phyloP scores from a whole-genome alignment of 148 eudicot species.

The Persicaria tinctoria region DNA sequence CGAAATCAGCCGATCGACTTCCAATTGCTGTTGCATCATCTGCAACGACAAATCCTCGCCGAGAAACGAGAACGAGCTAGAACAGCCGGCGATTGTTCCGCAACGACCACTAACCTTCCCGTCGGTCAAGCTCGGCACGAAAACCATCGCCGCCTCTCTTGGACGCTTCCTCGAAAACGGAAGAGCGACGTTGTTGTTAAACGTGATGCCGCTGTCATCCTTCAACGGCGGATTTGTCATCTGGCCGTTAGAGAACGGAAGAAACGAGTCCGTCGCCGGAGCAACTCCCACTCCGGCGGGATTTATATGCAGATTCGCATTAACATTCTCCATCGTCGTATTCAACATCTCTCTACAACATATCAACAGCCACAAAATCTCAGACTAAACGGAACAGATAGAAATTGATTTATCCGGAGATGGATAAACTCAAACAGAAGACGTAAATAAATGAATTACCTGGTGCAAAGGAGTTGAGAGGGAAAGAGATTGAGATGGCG shows the following conservation, averaged over 20 bases:
- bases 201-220: slow-evolving; percentile 59
- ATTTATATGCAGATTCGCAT: neutral
- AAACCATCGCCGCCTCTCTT: slow-evolving; percentile 21
- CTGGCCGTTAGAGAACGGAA: neutral
- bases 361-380: neutral
- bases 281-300: neutral
- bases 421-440: too few species aligned
- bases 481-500: slow-evolving; percentile 16
- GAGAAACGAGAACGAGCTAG: slow-evolving; percentile 31
- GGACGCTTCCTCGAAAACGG: slow-evolving; percentile 44
- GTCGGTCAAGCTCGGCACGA: slow-evolving; percentile 7
- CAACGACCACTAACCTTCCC: neutral
- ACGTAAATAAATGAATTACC: neutral
- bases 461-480: slow-evolving; percentile 8
- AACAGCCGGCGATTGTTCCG: slow-evolving; percentile 6
- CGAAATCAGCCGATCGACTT: slow-evolving; percentile 49
- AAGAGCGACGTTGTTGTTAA: slow-evolving; percentile 21
- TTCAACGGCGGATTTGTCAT: slow-evolving; percentile 21
- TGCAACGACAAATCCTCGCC: slow-evolving; percentile 61
- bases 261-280: neutral
- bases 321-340: neutral
- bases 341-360: slow-evolving; percentile 6
- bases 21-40: slow-evolving; percentile 56
- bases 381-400: neutral
- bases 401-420: neutral